A percentile compares a stretch with the other conserved stretches of the same genome.
phyloP scores from a whole-genome alignment of 2,329 filamentous ascomycete genomes.

The Rhexocercosporidium sp. region DNA sequence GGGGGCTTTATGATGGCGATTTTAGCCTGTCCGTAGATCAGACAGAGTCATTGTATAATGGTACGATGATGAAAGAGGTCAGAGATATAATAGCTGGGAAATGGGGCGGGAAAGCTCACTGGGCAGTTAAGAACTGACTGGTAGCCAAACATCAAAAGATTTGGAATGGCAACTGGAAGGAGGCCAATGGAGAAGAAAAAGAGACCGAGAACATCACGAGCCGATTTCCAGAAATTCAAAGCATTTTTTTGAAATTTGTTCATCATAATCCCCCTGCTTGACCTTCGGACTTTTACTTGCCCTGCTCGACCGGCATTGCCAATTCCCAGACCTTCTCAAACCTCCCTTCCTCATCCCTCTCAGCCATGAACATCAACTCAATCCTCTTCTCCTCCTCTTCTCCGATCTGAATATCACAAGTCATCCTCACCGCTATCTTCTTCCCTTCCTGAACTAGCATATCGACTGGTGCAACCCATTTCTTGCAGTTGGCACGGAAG shows the following conservation, averaged over 20 bases:
- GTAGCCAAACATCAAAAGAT: too few relatives aligned
- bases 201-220: too few relatives aligned
- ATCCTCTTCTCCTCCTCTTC: not conserved
- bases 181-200: too few relatives aligned
- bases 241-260: too few relatives aligned
- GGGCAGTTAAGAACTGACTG: not conserved
- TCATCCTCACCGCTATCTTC: not conserved
- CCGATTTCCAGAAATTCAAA: too few relatives aligned
- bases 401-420: not conserved
- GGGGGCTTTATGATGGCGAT: not conserved
- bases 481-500: not conserved
- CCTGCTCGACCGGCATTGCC: not conserved
- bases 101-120: not conserved
- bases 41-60: not conserved
- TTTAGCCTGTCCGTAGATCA: not conserved
- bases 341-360: not conserved
- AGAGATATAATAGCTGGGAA: constrained; percentile 2
- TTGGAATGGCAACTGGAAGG: too few relatives aligned
- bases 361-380: constrained; percentile 5
- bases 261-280: not conserved
- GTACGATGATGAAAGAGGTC: not conserved
- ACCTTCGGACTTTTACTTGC: not conserved
- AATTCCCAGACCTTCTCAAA: not conserved
- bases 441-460: not conserved
- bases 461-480: not conserved